phyloP scores from a whole-genome alignment of 495 filamentous ascomycete species.

The Trichocladium uniseriatum region DNA sequence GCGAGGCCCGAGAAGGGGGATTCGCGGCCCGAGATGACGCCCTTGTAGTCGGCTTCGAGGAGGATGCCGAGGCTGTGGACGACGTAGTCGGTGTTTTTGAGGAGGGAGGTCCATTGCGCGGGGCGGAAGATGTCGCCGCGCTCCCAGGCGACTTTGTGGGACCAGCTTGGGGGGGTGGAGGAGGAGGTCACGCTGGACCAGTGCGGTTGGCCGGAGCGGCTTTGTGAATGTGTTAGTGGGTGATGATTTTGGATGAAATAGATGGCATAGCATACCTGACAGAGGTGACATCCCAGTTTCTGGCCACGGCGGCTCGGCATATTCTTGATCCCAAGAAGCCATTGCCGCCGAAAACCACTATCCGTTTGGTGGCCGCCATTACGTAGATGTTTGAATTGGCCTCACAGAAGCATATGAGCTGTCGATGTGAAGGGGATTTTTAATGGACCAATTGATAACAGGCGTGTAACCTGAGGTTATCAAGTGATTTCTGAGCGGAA shows the following conservation, averaged over 20 bases:
- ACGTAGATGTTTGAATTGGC: too few relatives aligned
- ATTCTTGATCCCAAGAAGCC: constrained; percentile 94
- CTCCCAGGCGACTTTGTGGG: constrained; percentile 72
- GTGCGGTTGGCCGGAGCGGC: constrained; percentile 78
- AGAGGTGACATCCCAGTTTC: constrained; percentile 83
- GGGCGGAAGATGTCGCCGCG: constrained; percentile 80
- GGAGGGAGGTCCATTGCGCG: constrained; percentile 58
- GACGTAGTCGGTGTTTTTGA: constrained; percentile 69
- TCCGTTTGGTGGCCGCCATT: constrained; percentile 46
- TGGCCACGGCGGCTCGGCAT: constrained; percentile 72
- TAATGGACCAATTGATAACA: too few relatives aligned
- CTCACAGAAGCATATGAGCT: constrained; percentile 5
- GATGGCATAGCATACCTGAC: constrained; percentile 55
- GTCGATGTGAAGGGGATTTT: too few relatives aligned
- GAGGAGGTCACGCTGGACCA: constrained; percentile 77
- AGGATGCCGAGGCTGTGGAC: constrained; percentile 93
- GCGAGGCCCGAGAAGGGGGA: constrained; percentile 63
- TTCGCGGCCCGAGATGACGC: constrained; percentile 72
- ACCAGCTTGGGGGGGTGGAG: constrained; percentile 64
- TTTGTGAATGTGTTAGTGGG: background rate
- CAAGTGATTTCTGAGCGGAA: background rate
- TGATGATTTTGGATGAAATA: background rate
- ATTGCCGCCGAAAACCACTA: constrained; percentile 87
- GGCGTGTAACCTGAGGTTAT: too few relatives aligned
- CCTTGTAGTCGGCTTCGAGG: constrained; percentile 97